Base-by-base conservation (phyloP, 2,329 filamentous ascomycete species). In the Xylaria sp. region DNA sequence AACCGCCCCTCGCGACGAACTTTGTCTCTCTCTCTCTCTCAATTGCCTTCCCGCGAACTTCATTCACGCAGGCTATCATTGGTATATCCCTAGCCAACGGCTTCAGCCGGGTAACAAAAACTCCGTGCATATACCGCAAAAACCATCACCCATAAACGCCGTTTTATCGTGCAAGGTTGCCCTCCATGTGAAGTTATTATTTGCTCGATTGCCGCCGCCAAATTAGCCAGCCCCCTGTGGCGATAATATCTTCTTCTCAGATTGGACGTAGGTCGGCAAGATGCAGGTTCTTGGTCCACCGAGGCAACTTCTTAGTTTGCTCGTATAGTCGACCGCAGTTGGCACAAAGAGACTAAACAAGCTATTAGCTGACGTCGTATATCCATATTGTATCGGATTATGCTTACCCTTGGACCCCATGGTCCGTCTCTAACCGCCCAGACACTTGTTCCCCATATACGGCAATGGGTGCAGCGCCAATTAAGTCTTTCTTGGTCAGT, bases 351-450 rank as follows among this genome's bases (percentile, higher is more conserved):
- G 90, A 89, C 90, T 92, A 54, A 5, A 24, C 21, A 8, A 56
- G 46, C 39, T 2, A 46, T 63, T 56, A 60, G 48, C 39, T 49
- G 54, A 56, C 24, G 43, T 57, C 40, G 40, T 2, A 40, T 9
- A 46, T 22, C 1, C n/a, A 9, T 20, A 7, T 29, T 26, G 18
- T 16, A 44, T 39, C 21, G 24, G 1, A 34, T 24, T n/a, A 52
- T 16, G 70, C 89, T 81, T 77, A 94, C 91, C 74, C 90, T 88
- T 60, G 90, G 83, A 50, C 92, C 93, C 50, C 84, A 79, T 13
- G 94, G 94, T 20, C 94, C 94, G 74, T 97, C 92, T 65, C 94
- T 82, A 2, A 97, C 93, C 44, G 91, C 92, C 94, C 94, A 99
- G 7, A 97, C 91, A 22, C 91, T 89, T 44, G 88, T 88, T 16